Evolutionary conservation across 202 grass and related monocot species (phyloP), one percentile per base, ranked within the genome.

Genomic region (Elaeis oleifera): DNA sequence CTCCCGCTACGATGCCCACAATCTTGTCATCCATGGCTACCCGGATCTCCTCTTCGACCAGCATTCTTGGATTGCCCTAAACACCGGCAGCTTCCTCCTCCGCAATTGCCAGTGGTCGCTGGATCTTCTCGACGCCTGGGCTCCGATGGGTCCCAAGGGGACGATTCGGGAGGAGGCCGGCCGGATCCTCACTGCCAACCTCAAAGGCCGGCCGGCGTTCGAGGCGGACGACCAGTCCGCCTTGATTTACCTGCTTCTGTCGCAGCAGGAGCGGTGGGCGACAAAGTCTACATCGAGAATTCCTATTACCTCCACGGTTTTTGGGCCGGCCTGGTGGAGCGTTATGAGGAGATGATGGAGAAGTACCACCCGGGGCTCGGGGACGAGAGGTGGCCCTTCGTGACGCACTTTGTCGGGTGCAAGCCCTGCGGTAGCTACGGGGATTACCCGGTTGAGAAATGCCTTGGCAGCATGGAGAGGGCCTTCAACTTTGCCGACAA

Each of bases 401-500:
- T 97, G 8, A 97, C 94, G 0, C 94, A 97, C 49, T 97, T 97
- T 68, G 94, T 97, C 0, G 94, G 94, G 29, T 92, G 94, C 77
- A 97, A 97, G 71, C 94, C 89, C 1, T 92, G 94, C 11, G 85
- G 94, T 26, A 97, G 88, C 74, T 97, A 92, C 18, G 94, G 88
- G 1, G 94, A 97, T 86, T 97, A 97, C 50, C 85, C 88, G 0
- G 77, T 69, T 17, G 88, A 92, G 74, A 79, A 79, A 59, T 97
- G 94, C 62, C 77, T 97, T 69, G 86, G 55, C 61, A 92, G 85
- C 56, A 92, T 97, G 94, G 94, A 97, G 77, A 77, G 94, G 62
- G 88, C 88, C 0, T 86, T 89, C 61, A 97, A 97, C 71, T 97
- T 97, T 54, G 94, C 94, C 0, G 94, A 97, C 67, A 97, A 97